phyloP scores from a whole-genome alignment of 225 moss, liverwort and hornwort genomes.

The Lunularia cruciata region DNA sequence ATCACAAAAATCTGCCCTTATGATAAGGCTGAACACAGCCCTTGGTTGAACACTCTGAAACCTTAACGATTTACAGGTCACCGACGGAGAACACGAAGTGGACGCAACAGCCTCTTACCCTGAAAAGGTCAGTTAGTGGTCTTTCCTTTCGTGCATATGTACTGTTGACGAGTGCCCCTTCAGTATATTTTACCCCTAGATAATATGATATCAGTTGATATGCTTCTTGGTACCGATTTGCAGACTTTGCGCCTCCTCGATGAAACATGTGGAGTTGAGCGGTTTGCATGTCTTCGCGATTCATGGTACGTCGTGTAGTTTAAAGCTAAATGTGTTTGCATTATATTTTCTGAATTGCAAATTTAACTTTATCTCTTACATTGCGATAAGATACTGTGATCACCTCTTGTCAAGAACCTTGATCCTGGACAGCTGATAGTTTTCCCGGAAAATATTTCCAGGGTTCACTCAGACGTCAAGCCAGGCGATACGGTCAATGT shows the following conservation, averaged over 20 bases:
- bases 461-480: constrained; percentile 43
- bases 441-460: no score
- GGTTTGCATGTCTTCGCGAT: constrained; percentile 42
- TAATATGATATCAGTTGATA: no score
- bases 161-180: no score
- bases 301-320: constrained; percentile 44
- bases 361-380: neutral
- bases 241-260: constrained; percentile 47
- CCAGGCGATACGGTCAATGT: constrained; percentile 59
- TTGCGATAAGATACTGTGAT: no score
- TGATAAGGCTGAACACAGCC: no score
- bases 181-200: no score
- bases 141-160: no score
- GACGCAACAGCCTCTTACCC: constrained; percentile 8
- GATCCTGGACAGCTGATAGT: no score
- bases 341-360: neutral
- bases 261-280: constrained; percentile 35
- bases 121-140: constrained; percentile 45
- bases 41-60: no score
- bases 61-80: constrained; percentile 30
- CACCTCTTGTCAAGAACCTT: no score
- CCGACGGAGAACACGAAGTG: constrained; percentile 29
- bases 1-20: no score
- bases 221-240: neutral
- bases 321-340: no score